phyloP scores from a whole-genome alignment of 2,329 filamentous ascomycete species.

The Penicillium sp. region DNA sequence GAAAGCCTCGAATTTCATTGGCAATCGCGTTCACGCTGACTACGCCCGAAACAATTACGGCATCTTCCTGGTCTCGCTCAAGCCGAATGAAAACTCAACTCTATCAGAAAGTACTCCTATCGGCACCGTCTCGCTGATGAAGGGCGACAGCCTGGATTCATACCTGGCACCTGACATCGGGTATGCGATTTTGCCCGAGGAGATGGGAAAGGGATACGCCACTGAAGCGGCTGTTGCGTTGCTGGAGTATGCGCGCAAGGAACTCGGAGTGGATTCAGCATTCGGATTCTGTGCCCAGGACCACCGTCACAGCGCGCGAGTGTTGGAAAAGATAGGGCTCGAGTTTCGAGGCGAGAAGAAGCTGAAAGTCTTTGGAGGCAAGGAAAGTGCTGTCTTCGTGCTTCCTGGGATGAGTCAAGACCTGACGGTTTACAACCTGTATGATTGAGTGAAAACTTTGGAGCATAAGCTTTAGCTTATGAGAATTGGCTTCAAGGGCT shows the following conservation, averaged over 20 bases:
- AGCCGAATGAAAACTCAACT: not conserved
- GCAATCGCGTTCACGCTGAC: not conserved
- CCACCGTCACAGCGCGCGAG: not conserved
- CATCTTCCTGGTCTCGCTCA: not conserved
- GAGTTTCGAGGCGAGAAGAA: not conserved
- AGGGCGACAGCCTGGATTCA: not conserved
- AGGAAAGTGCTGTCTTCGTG: not conserved
- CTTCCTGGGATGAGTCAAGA: not conserved
- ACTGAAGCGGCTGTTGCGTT: not conserved
- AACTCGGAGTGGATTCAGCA: not conserved
- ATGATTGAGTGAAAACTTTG: not conserved
- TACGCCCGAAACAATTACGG: constrained; percentile 1
- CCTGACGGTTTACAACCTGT: not conserved
- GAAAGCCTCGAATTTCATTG: constrained; percentile 2
- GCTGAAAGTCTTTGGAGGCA: not conserved
- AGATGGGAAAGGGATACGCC: constrained; percentile 2
- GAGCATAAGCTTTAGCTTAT: not conserved
- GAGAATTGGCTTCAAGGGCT: not conserved
- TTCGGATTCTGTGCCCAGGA: not conserved
- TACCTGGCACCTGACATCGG: not conserved
- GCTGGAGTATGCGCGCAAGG: not conserved
- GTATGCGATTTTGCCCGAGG: not conserved
- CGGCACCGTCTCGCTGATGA: not conserved
- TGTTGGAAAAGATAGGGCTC: not conserved
- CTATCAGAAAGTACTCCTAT: not conserved